Percentiles rank a stretch among this genome's conserved stretches.
phyloP scores from a whole-genome alignment of 352 stramenopile genomes.

The Aphanomyces stellatus region DNA sequence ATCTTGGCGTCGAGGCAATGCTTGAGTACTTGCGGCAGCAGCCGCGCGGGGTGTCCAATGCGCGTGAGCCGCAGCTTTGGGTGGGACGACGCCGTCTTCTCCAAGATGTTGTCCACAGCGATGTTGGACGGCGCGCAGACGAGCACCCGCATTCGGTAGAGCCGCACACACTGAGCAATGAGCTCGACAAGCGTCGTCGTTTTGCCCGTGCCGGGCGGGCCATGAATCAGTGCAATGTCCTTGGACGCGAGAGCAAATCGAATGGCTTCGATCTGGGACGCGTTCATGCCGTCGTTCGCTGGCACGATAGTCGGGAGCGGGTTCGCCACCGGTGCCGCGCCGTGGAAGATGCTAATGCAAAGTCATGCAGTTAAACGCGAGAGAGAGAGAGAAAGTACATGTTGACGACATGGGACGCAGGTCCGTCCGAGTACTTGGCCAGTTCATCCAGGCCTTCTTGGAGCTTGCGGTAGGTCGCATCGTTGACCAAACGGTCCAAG shows the following conservation, averaged over 20 bases:
- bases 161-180: constrained; percentile 87
- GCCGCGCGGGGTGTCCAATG: constrained; percentile 93
- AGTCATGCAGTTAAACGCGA: background rate
- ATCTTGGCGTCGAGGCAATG: constrained; percentile 95
- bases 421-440: constrained; percentile 47
- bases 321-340: constrained; percentile 38
- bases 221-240: constrained; percentile 88
- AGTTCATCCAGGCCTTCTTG: constrained; percentile 51
- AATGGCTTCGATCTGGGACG: constrained; percentile 68
- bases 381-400: constrained; percentile 30
- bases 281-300: constrained; percentile 54
- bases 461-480: constrained; percentile 76
- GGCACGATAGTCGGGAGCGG: constrained; percentile 37
- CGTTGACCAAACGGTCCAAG: constrained; percentile 80
- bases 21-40: constrained; percentile 83
- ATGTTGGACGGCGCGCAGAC: constrained; percentile 98
- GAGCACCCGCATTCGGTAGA: constrained; percentile 85
- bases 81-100: constrained; percentile 72
- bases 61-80: constrained; percentile 41
- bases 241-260: constrained; percentile 73
- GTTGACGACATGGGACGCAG: constrained; percentile 50
- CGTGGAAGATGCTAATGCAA: constrained; percentile 41
- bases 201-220: constrained; percentile 91
- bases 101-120: constrained; percentile 97
- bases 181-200: constrained; percentile 97